Base-by-base conservation (phyloP, 2,329 filamentous ascomycete genomes). In the Neocatenulostroma microsporum region DNA sequence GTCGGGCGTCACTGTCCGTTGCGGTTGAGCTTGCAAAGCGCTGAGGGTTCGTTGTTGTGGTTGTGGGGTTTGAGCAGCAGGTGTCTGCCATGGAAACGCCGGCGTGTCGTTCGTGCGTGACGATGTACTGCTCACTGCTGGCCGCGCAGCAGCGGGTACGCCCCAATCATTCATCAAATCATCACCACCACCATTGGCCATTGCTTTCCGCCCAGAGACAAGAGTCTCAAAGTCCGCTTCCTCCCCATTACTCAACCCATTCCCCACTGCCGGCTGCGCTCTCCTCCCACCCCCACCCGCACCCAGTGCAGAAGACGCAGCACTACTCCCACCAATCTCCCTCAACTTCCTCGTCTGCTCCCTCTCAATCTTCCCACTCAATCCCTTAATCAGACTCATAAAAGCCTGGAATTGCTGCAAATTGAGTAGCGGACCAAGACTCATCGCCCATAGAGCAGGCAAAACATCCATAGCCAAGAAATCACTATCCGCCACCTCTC, bases 401-500 rank as follows among this genome's bases (percentile, higher is more conserved):
- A 93, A 96, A 0, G 75, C 69, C 56, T 87, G 82, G 56, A 98
- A 98, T 57, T 72, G 89, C 41, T 81, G 73, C 6, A 96, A 70
- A 51, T 94, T 82, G 4, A 98, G 75, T 20, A 98, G 66, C 1
- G 91, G 91, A 0, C 91, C 91, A 3, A 98, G 69, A 53, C 82
- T 86, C 76, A 96, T 95, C 47, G 66, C 76, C 91, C 91, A 98
- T 2, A 98, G 67, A 8, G 93, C 76, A 0, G 91, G 91, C 9
- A 98, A 67, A 12, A 94, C 78, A 38, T 96, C 89, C 66, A 91
- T 79, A 10, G 91, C 91, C 15, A 95, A 76, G 55, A 94, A 96
- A 29, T 95, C 91, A 2, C 81, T 76, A 55, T 96, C 91, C 4
- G 83, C 88, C 14, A 82, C 72, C 33, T 76, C 75, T 7, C 87